Base-by-base conservation (phyloP, 345 rosid genomes). In the Hevea brasiliensis region DNA sequence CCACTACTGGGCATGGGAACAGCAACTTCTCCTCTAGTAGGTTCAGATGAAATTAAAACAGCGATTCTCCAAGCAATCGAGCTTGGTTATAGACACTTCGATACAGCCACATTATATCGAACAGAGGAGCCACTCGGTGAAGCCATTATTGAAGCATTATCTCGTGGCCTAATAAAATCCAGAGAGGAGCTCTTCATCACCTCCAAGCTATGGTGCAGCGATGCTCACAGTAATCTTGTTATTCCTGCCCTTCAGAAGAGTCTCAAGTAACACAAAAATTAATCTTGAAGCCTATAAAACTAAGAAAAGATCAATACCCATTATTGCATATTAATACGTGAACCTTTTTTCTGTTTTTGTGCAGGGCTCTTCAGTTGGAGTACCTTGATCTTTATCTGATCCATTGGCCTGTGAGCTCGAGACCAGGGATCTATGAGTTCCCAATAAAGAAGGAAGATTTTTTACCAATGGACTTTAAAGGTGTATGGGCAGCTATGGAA, bases 371-470 rank as follows among this genome's bases (percentile, higher is more conserved):
- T 42, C 87, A 83, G 70, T 40, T 90, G 71, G 94, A 89, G 65
- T 89, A 87, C 76, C 65, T 92, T 63, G 96, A 92, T 78, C 87
- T 92, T 12, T 92, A 87, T 40, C 79, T 85, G 55, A 82, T 91
- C 37, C 98, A 93, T 72, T 93, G 97, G 98, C 98, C 96, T 4
- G 89, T 94, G 74, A 90, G 96, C 59, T 58, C 90, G 0, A 90
- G 87, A 64, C 88, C 89, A 0, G 95, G 94, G 40, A 83, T 62
- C 55, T 85, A 73, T 40, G 88, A 85, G 61, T 89, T 84, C 81
- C 98, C 97, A 0, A 82, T 92, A 24, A 87, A 87, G 72, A 82
- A 88, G 64, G 92, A 87, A 66, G 87, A 90, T 41, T 84, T 94
- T 37, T 13, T 87, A 3, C 80, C 88, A 1, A 83, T 90, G 92